Conservation (phyloP, 2,329 filamentous ascomycete genomes). For the Verticillium nubilum region DNA sequence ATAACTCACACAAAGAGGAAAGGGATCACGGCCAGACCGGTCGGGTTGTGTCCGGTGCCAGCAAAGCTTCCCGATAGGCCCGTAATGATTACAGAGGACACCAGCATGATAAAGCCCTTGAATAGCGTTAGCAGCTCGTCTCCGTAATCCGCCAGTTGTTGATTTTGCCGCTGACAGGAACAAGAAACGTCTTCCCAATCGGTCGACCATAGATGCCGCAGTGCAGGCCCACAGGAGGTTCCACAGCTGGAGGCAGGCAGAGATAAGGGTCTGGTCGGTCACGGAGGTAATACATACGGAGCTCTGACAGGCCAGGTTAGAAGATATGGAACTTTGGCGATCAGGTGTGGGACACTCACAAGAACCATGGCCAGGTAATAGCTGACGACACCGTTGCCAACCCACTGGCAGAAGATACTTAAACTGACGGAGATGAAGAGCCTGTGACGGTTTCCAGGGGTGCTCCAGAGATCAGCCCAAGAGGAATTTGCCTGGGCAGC, state of each 20-base stretch:
- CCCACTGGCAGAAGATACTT: slow-evolving; percentile 55
- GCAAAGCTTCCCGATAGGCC: slow-evolving; percentile 37
- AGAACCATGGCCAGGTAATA: slow-evolving; percentile 46
- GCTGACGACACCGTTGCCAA: slow-evolving; percentile 53
- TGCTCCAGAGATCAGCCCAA: slow-evolving; percentile 48
- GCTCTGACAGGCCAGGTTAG: too few species aligned
- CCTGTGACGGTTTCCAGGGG: slow-evolving; percentile 52
- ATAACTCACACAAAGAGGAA: slow-evolving; percentile 26
- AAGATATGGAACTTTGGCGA: too few species aligned
- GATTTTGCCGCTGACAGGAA: too few species aligned
- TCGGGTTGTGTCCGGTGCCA: slow-evolving; percentile 45
- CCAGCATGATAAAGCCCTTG: too few species aligned
- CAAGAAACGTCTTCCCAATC: too few species aligned
- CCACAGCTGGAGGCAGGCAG: slow-evolving; percentile 36
- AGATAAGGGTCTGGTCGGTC: slow-evolving; percentile 36
- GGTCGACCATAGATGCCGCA: too few species aligned
- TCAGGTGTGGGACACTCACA: too few species aligned
- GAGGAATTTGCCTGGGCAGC: slow-evolving; percentile 38
- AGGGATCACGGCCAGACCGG: slow-evolving; percentile 37
- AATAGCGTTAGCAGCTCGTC: too few species aligned
- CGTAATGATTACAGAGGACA: slow-evolving; percentile 47
- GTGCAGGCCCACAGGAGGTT: too few species aligned
- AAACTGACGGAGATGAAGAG: slow-evolving; percentile 46
- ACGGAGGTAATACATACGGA: slow-evolving; percentile 45
- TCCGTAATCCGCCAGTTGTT: too few species aligned